A percentile compares a stretch with the other conserved stretches of the same genome.
phyloP scores from a whole-genome alignment of 345 rosid genomes.

The Eucalyptus victrix region DNA sequence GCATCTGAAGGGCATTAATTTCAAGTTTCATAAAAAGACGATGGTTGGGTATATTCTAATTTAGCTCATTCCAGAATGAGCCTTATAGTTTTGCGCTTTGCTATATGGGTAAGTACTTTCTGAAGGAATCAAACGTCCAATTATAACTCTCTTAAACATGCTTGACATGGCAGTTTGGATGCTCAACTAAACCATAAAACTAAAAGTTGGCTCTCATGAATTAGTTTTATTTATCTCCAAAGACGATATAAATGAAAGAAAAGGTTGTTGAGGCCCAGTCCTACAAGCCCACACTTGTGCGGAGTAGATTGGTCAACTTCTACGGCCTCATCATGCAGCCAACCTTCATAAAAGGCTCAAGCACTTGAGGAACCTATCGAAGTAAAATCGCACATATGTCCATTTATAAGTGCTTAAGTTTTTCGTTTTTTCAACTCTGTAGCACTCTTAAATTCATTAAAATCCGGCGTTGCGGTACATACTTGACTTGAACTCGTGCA shows the following conservation, averaged over 20 bases:
- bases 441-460: too few species aligned
- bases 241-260: not conserved
- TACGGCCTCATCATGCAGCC: not conserved
- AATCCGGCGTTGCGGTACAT: too few species aligned
- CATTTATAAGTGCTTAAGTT: too few species aligned
- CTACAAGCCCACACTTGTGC: not conserved
- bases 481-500: too few species aligned
- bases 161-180: not conserved
- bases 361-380: too few species aligned
- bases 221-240: not conserved
- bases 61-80: not conserved
- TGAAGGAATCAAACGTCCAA: not conserved
- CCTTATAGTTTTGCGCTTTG: not conserved
- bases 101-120: not conserved
- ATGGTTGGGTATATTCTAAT: not conserved
- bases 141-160: not conserved
- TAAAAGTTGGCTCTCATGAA: not conserved
- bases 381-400: too few species aligned
- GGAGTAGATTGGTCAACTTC: not conserved
- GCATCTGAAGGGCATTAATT: not conserved
- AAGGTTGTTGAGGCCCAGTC: not conserved
- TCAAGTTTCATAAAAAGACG: not conserved
- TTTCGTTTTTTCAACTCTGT: too few species aligned
- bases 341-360: too few species aligned
- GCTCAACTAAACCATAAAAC: too few species aligned